Base-by-base conservation (phyloP, 768 basidiomycete species). In the Melanogaster broomeanus region DNA sequence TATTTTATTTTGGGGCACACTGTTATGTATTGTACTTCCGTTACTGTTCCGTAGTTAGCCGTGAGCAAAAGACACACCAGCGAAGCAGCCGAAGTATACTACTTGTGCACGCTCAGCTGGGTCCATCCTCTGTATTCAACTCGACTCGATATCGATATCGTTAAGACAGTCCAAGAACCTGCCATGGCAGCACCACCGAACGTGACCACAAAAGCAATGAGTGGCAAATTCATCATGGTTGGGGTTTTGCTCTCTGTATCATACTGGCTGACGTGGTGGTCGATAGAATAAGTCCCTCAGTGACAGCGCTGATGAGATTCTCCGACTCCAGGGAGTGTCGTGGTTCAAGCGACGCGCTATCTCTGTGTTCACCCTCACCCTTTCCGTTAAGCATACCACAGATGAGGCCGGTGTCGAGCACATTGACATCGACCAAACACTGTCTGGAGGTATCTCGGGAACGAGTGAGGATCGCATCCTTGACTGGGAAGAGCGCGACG, bases 321-420 rank as follows among this genome's bases (percentile, higher is more conserved):
- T 92, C 37, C 63, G 67, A 28, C 72, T 86, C 3, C 90, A 91
- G 64, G 90, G 90, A 44, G 76, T 92, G 28, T 65, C 83, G 30
- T 92, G 89, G 89, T 52, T 84, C 41, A 86, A 74, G 57, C 81
- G 90, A 57, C 83, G 77, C 51, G 77, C 78, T 22, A 90, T 92
- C 60, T 49, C 62, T 21, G 28, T 73, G 24, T 83, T 78, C 28
- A 82, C 79, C 16, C 59, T 91, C 41, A 86, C 83, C 21, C 78
- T 90, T 34, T 48, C 48, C 39, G 64, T 89, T 61, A 86, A 81
- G 51, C 88, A 91, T 61, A 81, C 77, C 72, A 84, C 77, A 56
- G 80, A 85, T 42, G 82, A 78, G 13, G 69, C 65, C 2, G 79
- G 76, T 31, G 59, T 81, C 25, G 89, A 91, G 66, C 80, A 77